Evolutionary conservation across 2,329 filamentous ascomycete genomes (phyloP).

Genomic region (Claviceps maximensis): DNA sequence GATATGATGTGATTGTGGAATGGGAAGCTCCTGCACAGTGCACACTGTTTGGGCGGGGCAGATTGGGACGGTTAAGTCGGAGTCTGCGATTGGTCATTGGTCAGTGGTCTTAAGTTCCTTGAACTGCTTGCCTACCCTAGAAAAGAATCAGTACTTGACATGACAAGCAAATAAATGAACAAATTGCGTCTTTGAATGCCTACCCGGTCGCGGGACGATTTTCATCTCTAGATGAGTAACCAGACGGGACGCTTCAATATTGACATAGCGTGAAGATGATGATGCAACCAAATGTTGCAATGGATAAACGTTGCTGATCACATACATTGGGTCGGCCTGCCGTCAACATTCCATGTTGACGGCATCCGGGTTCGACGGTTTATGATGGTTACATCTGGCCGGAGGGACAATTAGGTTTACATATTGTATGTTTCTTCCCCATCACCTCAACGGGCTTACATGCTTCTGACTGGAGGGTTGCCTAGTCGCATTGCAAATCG

Average conservation of each 20-base stretch:
- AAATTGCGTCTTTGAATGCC: neutral
- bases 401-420: neutral
- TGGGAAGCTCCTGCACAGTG: neutral
- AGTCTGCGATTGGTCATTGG: neutral
- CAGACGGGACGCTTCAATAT: too few species aligned
- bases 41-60: neutral
- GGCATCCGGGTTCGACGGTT: too few species aligned
- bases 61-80: neutral
- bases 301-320: too few species aligned
- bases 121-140: neutral
- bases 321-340: too few species aligned
- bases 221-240: neutral
- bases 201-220: neutral
- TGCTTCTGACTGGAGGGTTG: too few species aligned
- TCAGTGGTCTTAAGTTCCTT: neutral
- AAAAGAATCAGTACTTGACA: neutral
- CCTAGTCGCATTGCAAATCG: too few species aligned
- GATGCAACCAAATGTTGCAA: too few species aligned
- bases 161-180: neutral
- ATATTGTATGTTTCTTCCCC: too few species aligned
- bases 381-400: neutral
- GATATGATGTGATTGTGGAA: neutral
- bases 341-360: too few species aligned
- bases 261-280: too few species aligned
- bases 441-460: too few species aligned